Evolutionary conservation across 768 basidiomycete species (phyloP).

Genomic region (Trametes cingulata): DNA sequence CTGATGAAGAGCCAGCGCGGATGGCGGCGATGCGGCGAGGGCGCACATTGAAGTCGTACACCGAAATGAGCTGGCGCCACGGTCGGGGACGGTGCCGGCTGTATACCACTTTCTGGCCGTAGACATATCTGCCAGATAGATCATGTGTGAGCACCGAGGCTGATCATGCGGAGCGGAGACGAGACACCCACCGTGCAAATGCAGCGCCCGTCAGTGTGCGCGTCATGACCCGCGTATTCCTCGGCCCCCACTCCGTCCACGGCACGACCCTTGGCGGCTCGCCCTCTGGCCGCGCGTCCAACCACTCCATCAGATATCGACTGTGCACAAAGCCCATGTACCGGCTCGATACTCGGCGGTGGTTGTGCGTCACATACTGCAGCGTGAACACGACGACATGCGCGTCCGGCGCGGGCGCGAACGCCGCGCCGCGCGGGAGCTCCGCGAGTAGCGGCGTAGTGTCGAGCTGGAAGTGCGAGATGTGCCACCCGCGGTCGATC

Average conservation of each 20-base stretch:
- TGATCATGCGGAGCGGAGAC: not conserved
- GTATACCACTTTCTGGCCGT: slow-evolving; percentile 42
- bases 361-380: slow-evolving; percentile 22
- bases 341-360: slow-evolving; percentile 12
- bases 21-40: slow-evolving; percentile 21
- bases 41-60: slow-evolving; percentile 36
- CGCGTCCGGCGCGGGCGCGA: slow-evolving; percentile 21
- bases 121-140: slow-evolving; percentile 35
- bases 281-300: not conserved
- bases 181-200: slow-evolving; percentile 30
- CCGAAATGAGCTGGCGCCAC: slow-evolving; percentile 5
- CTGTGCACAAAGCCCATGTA: slow-evolving; percentile 34
- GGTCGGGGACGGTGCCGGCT: slow-evolving; percentile 9
- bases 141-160: too few relatives aligned
- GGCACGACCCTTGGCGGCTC: slow-evolving; percentile 13
- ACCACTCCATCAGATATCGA: slow-evolving; percentile 27
- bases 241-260: slow-evolving; percentile 44
- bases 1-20: not conserved
- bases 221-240: slow-evolving; percentile 35
- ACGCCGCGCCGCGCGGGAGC: slow-evolving; percentile 28
- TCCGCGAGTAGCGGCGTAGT: not conserved
- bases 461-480: slow-evolving; percentile 11
- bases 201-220: slow-evolving; percentile 13
- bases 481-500: slow-evolving; percentile 8
- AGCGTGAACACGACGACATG: slow-evolving; percentile 32